phyloP scores from a whole-genome alignment of 768 basidiomycete genomes.

The Leccinum pellstonianum region DNA sequence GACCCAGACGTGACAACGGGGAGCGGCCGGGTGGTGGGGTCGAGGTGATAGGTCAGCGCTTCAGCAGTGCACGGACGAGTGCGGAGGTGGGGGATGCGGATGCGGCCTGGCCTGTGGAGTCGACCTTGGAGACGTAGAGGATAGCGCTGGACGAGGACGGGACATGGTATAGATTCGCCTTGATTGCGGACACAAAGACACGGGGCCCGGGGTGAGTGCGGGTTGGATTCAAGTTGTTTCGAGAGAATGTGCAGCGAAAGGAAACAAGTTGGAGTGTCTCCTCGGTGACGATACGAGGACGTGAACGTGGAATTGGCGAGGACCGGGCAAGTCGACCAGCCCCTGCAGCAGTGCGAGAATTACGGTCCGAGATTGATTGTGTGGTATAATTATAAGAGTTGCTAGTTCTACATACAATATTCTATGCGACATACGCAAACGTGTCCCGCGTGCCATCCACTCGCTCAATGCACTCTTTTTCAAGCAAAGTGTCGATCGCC shows the following conservation, averaged over 20 bases:
- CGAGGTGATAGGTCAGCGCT: slow-evolving; percentile 54
- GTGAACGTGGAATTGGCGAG: slow-evolving; percentile 72
- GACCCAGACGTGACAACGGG: slow-evolving; percentile 63
- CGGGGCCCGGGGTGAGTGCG: slow-evolving; percentile 41
- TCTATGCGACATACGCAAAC: slow-evolving; percentile 38
- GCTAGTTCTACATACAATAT: slow-evolving; percentile 6
- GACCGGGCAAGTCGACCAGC: slow-evolving; percentile 58
- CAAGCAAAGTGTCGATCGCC: slow-evolving; percentile 89
- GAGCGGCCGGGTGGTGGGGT: slow-evolving; percentile 60
- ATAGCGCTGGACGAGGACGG: slow-evolving; percentile 69
- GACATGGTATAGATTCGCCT: slow-evolving; percentile 72
- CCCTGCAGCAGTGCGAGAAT: slow-evolving; percentile 48
- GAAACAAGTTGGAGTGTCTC: slow-evolving; percentile 70
- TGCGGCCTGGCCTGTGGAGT: slow-evolving; percentile 78
- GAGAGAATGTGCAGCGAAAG: slow-evolving; percentile 69
- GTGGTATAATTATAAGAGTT: slow-evolving; percentile 16
- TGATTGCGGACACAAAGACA: slow-evolving; percentile 75
- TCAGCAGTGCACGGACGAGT: slow-evolving; percentile 59
- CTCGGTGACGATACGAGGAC: slow-evolving; percentile 67
- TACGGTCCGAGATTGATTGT: not conserved
- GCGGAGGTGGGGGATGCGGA: slow-evolving; percentile 65
- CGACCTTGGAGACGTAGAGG: slow-evolving; percentile 91
- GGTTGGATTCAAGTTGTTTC: slow-evolving; percentile 44
- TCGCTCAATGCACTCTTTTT: slow-evolving; percentile 98
- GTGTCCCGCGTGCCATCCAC: slow-evolving; percentile 90